Evolutionary conservation across 2,329 filamentous ascomycete species (phyloP).

Genomic region (Diaporthe amygdali): DNA sequence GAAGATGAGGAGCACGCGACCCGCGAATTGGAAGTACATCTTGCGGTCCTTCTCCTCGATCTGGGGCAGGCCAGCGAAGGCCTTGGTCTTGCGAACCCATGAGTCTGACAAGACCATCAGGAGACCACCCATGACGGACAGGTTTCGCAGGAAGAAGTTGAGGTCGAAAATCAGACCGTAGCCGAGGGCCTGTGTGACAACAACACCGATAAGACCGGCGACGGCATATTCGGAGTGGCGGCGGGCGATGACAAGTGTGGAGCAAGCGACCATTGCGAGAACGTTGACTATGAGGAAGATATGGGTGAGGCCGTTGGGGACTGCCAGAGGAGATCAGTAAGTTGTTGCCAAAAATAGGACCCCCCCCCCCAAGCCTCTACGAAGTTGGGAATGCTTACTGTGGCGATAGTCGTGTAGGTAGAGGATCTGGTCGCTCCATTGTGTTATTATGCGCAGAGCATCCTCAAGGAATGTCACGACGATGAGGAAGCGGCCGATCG

Average conservation of each 20-base stretch:
- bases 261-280: conserved; percentile 83
- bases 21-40: conserved; percentile 99
- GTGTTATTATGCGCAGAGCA: conserved; percentile 92
- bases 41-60: conserved; percentile 99
- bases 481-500: conserved; percentile 95
- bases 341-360: conserved; percentile 22
- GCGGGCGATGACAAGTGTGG: conserved; percentile 84
- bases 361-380: not conserved
- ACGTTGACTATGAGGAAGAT: conserved; percentile 92
- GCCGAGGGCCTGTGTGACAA: conserved; percentile 90
- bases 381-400: conserved; percentile 66
- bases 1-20: conserved; percentile 94
- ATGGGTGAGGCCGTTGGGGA: conserved; percentile 87
- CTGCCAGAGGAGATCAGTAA: conserved; percentile 50
- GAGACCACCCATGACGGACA: conserved; percentile 95
- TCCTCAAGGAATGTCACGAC: conserved; percentile 99
- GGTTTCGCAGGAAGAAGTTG: conserved; percentile 99
- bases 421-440: conserved; percentile 93
- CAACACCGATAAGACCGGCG: conserved; percentile 85
- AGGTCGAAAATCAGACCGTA: conserved; percentile 98
- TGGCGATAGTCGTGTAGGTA: conserved; percentile 92
- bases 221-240: conserved; percentile 95
- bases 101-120: conserved; percentile 98
- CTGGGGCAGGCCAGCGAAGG: conserved; percentile 89
- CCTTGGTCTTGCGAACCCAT: conserved; percentile 97